These are phyloP conservation scores for Boletus rubropictus DNA, from an alignment of 768 basidiomycete species.

Conservation along the genomic window DNA sequence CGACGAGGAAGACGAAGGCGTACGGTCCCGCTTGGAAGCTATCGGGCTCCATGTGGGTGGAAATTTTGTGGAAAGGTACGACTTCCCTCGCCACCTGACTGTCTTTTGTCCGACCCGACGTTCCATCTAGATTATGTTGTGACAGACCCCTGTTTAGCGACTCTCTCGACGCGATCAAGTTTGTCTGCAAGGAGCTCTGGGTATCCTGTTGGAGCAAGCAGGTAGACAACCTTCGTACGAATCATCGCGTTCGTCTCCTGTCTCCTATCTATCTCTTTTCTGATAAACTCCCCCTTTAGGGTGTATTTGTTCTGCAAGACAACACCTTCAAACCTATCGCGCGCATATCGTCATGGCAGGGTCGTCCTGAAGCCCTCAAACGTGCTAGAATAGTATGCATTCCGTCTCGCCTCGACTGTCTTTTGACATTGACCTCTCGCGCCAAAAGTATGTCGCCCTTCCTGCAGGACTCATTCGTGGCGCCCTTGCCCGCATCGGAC, in stretches of 20 bases:
- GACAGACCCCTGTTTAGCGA: conserved; percentile 72
- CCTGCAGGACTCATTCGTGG: conserved; percentile 82
- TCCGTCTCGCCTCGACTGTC: background rate
- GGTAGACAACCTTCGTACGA: conserved; percentile 91
- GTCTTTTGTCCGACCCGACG: background rate
- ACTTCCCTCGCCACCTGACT: background rate
- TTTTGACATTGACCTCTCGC: background rate
- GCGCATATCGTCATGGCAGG: conserved; percentile 76
- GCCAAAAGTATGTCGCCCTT: conserved; percentile 67
- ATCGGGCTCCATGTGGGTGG: conserved; percentile 86
- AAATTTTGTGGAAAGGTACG: conserved; percentile 77
- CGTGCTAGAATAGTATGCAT: conserved; percentile 64
- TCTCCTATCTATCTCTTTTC: background rate
- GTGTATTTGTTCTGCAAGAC: conserved; percentile 91
- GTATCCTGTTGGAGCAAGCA: conserved; percentile 88
- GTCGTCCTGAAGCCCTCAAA: conserved; percentile 65
- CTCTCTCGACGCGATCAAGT: conserved; percentile 88
- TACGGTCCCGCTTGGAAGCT: conserved; percentile 64
- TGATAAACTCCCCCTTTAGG: conserved; percentile 41
- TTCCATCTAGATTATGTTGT: conserved; percentile 56
- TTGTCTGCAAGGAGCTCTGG: conserved; percentile 97
- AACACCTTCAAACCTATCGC: conserved; percentile 82
- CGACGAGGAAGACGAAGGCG: conserved; percentile 72
- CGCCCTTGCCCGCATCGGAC: conserved; percentile 71
- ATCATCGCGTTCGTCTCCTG: conserved; percentile 66